Evolutionary conservation across 177 flowering plant genomes (phyloP).

Genomic region (Telopea speciosissima): DNA sequence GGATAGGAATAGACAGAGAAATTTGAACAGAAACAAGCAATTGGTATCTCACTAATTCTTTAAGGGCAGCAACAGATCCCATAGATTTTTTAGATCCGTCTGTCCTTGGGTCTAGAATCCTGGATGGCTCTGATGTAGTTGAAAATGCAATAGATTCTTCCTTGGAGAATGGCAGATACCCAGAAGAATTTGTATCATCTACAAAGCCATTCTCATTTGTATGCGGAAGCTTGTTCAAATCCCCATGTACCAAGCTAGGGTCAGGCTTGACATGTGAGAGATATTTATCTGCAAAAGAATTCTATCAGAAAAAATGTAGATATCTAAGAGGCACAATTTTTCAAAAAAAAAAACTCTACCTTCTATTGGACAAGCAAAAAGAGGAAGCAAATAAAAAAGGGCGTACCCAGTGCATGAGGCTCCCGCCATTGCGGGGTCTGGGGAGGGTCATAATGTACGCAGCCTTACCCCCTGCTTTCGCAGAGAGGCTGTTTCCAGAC

Average conservation of each 20-base stretch:
- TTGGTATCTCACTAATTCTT: constrained; percentile 44
- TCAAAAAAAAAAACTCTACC: not conserved
- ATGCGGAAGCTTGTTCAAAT: constrained; percentile 33
- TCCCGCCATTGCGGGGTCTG: too few species aligned
- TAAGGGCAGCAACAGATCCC: constrained; percentile 51
- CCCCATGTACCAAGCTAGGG: constrained; percentile 34
- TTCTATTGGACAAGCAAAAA: not conserved
- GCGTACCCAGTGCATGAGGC: too few species aligned
- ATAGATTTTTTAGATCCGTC: constrained; percentile 47
- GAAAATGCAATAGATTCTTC: constrained; percentile 44
- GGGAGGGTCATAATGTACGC: too few species aligned
- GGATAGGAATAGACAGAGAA: not conserved
- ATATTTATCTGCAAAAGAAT: constrained; percentile 72
- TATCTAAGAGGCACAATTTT: not conserved
- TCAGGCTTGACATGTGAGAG: constrained; percentile 43
- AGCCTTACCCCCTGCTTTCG: too few species aligned
- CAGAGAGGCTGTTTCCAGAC: too few species aligned
- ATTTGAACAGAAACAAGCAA: not conserved
- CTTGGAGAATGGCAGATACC: constrained; percentile 32
- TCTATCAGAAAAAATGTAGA: not conserved
- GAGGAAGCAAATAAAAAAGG: not conserved
- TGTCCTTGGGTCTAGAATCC: constrained; percentile 44
- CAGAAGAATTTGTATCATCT: constrained; percentile 39
- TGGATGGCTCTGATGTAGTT: constrained; percentile 42
- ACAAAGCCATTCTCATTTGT: constrained; percentile 44